Conservation (phyloP, 176 grass and related monocot genomes). For the Guadua angustifolia region DNA sequence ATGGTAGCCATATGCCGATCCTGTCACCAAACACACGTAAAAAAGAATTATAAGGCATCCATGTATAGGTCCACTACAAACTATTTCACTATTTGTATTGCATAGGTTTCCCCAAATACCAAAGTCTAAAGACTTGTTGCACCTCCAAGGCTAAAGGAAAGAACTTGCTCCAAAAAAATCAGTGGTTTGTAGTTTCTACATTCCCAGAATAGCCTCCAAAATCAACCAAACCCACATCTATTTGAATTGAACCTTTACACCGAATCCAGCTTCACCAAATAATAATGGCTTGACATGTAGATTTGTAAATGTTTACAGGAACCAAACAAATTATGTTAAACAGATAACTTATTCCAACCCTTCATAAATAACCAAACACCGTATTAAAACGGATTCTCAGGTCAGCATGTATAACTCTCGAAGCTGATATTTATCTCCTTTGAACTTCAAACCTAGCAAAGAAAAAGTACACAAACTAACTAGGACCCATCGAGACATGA, state of each 20-base stretch:
- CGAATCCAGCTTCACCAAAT: neutral
- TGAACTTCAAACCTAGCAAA: neutral
- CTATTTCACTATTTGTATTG: neutral
- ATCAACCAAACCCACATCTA: neutral
- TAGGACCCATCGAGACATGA: neutral
- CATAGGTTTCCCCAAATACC: neutral
- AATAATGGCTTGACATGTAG: neutral
- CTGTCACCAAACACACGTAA: constrained; percentile 41
- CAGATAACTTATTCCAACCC: too few relatives aligned
- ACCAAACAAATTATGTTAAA: neutral
- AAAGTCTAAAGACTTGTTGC: neutral
- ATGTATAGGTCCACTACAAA: neutral
- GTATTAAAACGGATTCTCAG: neutral
- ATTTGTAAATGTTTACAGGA: neutral
- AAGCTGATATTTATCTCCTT: neutral
- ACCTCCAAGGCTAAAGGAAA: constrained; percentile 6
- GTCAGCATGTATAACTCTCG: neutral
- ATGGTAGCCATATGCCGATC: constrained; percentile 83
- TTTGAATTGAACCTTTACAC: neutral
- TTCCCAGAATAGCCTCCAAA: neutral
- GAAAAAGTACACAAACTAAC: neutral
- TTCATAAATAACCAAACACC: neutral
- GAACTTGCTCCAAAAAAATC: neutral
- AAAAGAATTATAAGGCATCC: neutral
- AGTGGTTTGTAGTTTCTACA: neutral